Conservation (phyloP, 1,284 basidiomycete genomes). For the Heterobasidion irregulare region DNA sequence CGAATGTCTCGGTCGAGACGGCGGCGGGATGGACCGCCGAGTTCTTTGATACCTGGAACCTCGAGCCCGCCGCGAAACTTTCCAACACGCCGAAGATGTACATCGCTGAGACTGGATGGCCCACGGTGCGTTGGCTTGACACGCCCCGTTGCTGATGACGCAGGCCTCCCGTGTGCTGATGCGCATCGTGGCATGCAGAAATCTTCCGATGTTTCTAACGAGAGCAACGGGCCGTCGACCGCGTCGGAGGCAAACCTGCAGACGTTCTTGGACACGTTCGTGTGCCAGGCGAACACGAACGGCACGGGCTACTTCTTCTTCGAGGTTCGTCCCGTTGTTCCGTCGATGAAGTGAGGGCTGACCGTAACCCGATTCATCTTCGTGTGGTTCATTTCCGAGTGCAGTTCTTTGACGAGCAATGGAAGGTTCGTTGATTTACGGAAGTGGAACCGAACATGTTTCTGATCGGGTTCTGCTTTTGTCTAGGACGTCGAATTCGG, state of each 20-base stretch:
- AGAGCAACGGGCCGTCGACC: constrained; percentile 54
- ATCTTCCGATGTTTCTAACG: constrained; percentile 47
- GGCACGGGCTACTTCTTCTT: constrained; percentile 84
- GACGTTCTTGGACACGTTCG: constrained; percentile 77
- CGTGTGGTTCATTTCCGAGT: constrained; percentile 14
- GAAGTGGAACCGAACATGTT: constrained; percentile 4
- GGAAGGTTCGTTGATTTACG: constrained; percentile 51
- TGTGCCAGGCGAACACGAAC: constrained; percentile 81
- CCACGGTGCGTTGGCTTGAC: constrained; percentile 42
- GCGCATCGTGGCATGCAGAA: constrained; percentile 25
- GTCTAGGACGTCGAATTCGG: constrained; percentile 51
- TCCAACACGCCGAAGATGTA: constrained; percentile 70
- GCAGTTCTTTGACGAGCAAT: constrained; percentile 77
- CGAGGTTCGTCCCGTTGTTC: constrained; percentile 35
- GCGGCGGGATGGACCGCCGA: constrained; percentile 63
- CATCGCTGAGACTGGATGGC: constrained; percentile 95
- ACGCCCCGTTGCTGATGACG: background rate
- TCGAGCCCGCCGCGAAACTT: constrained; percentile 35
- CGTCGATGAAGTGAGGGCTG: background rate
- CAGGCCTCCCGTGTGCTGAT: background rate
- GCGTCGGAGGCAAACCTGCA: constrained; percentile 67
- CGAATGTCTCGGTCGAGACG: constrained; percentile 57
- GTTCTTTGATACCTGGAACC: constrained; percentile 53
- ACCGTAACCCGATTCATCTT: background rate
- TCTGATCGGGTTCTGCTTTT: background rate